Evolutionary conservation across 2,329 filamentous ascomycete species (phyloP).

Genomic region (Colletotrichum scovillei): DNA sequence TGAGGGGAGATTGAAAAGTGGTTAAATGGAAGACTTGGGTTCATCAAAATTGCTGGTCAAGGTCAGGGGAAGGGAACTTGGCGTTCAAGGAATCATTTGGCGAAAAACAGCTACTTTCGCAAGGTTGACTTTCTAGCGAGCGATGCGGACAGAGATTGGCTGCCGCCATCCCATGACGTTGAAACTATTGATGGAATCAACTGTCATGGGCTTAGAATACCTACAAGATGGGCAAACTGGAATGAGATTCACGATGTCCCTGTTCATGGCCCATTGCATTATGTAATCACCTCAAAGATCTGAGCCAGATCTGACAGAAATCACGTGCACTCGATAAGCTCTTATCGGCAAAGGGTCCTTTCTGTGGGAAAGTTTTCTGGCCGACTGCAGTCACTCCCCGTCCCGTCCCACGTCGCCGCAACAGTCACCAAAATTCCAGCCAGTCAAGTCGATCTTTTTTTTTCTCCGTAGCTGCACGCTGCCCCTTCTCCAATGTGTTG

Average conservation of each 20-base stretch:
- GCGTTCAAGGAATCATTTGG: not conserved
- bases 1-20: not conserved
- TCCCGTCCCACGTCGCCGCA: not conserved
- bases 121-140: not conserved
- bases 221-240: not conserved
- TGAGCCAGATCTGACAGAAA: not conserved
- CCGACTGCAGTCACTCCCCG: conserved; percentile 25
- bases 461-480: not conserved
- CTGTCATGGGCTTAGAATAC: not conserved
- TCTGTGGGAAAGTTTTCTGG: not conserved
- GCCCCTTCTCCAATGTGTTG: conserved; percentile 25
- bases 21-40: not conserved
- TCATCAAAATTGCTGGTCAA: not conserved
- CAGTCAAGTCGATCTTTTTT: not conserved
- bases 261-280: not conserved
- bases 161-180: too few species aligned
- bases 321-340: conserved; percentile 2
- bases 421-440: conserved; percentile 10
- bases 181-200: too few species aligned
- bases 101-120: not conserved
- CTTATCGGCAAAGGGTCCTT: conserved; percentile 13
- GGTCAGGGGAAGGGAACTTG: not conserved
- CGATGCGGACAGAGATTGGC: too few species aligned
- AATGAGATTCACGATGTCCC: not conserved
- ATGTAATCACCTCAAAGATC: not conserved